Percentiles rank a stretch among this genome's conserved stretches.
Evolutionary conservation across 768 basidiomycete genomes (phyloP).

Genomic region (Kwoniella dendrophila): DNA sequence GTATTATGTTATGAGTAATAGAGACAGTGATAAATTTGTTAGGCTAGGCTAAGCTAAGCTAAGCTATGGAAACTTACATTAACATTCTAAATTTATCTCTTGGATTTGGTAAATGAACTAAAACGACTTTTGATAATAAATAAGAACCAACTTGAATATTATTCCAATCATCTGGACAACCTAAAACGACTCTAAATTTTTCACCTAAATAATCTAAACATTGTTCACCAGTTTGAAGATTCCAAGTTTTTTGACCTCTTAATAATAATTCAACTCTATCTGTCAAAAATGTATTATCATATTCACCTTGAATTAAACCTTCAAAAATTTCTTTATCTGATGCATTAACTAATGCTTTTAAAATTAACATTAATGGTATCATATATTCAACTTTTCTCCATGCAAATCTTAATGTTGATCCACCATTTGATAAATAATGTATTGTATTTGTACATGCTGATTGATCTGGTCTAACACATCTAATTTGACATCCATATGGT

Average conservation of each 20-base stretch:
- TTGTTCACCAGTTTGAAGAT: constrained; percentile 80
- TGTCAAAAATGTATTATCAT: constrained; percentile 93
- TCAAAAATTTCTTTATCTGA: constrained; percentile 97
- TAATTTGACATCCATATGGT: constrained; percentile 89
- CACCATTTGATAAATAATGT: constrained; percentile 96
- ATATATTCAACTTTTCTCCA: constrained; percentile 93
- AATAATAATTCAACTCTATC: constrained; percentile 93
- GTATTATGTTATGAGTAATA: no score
- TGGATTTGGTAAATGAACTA: constrained; percentile 83
- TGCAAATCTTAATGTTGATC: constrained; percentile 92
- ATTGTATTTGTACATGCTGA: constrained; percentile 90
- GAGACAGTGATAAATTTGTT: no score
- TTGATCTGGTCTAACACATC: constrained; percentile 90
- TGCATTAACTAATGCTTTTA: constrained; percentile 87
- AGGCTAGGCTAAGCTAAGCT: not conserved
- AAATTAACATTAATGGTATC: constrained; percentile 92
- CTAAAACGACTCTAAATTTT: constrained; percentile 90
- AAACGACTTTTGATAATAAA: constrained; percentile 78
- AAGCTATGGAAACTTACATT: constrained; percentile 65
- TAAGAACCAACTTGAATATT: constrained; percentile 78
- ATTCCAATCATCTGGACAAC: constrained; percentile 89
- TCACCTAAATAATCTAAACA: constrained; percentile 94
- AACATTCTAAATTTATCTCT: constrained; percentile 95
- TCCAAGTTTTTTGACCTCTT: constrained; percentile 92
- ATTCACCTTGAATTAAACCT: constrained; percentile 93